phyloP scores from a whole-genome alignment of 2,329 filamentous ascomycete genomes.

The Colletotrichum salicis region DNA sequence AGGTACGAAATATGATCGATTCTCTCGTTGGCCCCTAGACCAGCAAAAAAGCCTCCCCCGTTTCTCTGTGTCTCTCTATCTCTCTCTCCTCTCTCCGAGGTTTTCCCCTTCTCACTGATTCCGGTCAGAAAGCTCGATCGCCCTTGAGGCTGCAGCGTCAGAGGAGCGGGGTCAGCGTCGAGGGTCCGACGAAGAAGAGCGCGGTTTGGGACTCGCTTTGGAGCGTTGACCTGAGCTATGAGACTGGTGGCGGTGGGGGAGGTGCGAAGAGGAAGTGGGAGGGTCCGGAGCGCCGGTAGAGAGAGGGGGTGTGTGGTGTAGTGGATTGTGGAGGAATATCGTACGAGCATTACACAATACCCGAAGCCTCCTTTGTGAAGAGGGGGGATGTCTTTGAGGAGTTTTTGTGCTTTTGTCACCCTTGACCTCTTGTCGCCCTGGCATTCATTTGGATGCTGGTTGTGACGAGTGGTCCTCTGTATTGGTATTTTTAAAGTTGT shows the following conservation, averaged over 20 bases:
- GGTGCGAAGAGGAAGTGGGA: constrained; percentile 20
- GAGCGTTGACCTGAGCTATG: constrained; percentile 68
- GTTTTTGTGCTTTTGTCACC: constrained; percentile 5
- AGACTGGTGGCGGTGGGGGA: constrained; percentile 46
- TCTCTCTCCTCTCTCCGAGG: constrained; percentile 36
- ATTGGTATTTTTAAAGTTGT: neutral
- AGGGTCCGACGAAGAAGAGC: constrained; percentile 60
- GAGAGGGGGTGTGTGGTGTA: neutral
- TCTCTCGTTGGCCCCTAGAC: constrained; percentile 59
- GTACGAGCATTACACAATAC: neutral
- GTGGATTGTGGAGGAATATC: neutral
- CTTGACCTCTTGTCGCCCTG: neutral
- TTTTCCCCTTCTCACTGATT: constrained; percentile 42
- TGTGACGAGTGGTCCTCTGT: neutral
- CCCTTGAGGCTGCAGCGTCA: constrained; percentile 49
- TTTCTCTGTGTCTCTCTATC: constrained; percentile 17
- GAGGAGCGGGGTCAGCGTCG: constrained; percentile 46
- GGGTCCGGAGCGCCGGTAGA: neutral
- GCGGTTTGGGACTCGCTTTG: constrained; percentile 72
- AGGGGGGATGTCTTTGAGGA: neutral
- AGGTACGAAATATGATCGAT: constrained; percentile 66
- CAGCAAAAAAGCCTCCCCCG: constrained; percentile 40
- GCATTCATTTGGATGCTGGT: neutral
- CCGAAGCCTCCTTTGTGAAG: neutral
- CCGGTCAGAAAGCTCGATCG: constrained; percentile 37